Base-by-base conservation (phyloP, 2,329 filamentous ascomycete species). In the Hirsutella rhossiliensis region DNA sequence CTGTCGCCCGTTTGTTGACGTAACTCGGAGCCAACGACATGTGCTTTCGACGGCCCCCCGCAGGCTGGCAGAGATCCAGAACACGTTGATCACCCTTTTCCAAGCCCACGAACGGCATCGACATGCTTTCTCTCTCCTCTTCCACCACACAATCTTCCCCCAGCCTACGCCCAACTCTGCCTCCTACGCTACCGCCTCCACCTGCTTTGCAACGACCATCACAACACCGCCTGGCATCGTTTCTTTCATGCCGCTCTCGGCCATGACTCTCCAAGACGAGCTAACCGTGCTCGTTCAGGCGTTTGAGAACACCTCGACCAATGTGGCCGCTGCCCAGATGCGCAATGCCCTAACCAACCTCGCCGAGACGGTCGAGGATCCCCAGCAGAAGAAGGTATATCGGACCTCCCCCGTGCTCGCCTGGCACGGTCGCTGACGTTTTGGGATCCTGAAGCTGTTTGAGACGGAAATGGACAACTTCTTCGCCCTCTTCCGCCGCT, bases 391-490 rank as follows among this genome's bases (percentile, higher is more conserved):
- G 69, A 90, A 95, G 84, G 88, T 89, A 71, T 57, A 13, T 31
- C 2, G n/a, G 5, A 2, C 36, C 32, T 6, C 15, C 7, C 15
- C 8, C 27, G 9, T 9, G 19, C 23, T 28, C 18, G 5, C 1
- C 38, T 17, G 23, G 17, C 19, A 12, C 18, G 12, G 19, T 15
- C 17, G 27, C 30, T 41, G 32, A 36, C 23, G 13, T 6, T 17
- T 4, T 17, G 13, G n/a, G 13, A 5, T 11, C 6, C 9, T 17
- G 17, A 37, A 87, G 86, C 80, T 94, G 54, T 97, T 97, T 67
- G 90, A 97, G 73, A 94, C 89, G 5, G 90, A 98, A 72, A 97
- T 96, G 89, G 92, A 98, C 79, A 98, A 98, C 81, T 98, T 98
- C 77, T 98, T 98, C 64, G 84, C 88, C 48, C 84, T 98, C 50